Evolutionary conservation across 2,329 filamentous ascomycete genomes (phyloP).

Genomic region (Alternaria brassicicola): DNA sequence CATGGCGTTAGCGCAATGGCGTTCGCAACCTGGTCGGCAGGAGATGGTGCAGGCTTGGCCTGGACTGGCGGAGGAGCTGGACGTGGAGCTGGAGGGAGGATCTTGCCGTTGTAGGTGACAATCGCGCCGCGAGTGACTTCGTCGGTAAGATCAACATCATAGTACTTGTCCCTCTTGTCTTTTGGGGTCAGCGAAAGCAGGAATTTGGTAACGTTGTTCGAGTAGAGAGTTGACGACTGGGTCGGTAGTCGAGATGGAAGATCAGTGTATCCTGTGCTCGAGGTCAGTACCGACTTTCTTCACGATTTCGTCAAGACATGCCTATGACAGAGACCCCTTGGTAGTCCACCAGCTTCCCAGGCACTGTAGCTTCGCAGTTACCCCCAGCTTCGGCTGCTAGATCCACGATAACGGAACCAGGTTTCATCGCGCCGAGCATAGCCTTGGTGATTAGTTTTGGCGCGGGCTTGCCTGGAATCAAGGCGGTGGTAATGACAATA

Average conservation of each 20-base stretch:
- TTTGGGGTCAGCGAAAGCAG: conserved; percentile 80
- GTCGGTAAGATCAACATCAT: conserved; percentile 79
- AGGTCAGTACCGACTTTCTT: conserved; percentile 44
- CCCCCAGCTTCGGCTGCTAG: conserved; percentile 86
- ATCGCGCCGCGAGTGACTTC: conserved; percentile 87
- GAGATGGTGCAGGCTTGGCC: conserved; percentile 48
- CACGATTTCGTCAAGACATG: conserved; percentile 42
- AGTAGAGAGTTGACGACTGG: conserved; percentile 88
- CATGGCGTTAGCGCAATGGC: conserved; percentile 76
- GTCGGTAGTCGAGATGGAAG: conserved; percentile 84
- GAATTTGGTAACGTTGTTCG: conserved; percentile 92
- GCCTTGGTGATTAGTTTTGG: conserved; percentile 83
- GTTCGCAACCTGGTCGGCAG: conserved; percentile 56
- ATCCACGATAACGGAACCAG: conserved; percentile 86
- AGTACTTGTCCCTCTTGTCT: conserved; percentile 77
- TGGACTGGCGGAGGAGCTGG: conserved; percentile 66
- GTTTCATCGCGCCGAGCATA: conserved; percentile 85
- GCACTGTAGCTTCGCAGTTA: conserved; percentile 82
- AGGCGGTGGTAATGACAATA: conserved; percentile 90
- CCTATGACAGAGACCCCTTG: conserved; percentile 85
- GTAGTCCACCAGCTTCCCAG: conserved; percentile 72
- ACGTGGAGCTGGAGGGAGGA: conserved; percentile 76
- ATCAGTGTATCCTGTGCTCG: conserved; percentile 71
- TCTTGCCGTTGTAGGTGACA: conserved; percentile 76
- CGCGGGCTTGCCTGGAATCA: conserved; percentile 83